Evolutionary conservation across 169 alveolate species (phyloP).

Genomic region (Cyclospora cayetanensis): DNA sequence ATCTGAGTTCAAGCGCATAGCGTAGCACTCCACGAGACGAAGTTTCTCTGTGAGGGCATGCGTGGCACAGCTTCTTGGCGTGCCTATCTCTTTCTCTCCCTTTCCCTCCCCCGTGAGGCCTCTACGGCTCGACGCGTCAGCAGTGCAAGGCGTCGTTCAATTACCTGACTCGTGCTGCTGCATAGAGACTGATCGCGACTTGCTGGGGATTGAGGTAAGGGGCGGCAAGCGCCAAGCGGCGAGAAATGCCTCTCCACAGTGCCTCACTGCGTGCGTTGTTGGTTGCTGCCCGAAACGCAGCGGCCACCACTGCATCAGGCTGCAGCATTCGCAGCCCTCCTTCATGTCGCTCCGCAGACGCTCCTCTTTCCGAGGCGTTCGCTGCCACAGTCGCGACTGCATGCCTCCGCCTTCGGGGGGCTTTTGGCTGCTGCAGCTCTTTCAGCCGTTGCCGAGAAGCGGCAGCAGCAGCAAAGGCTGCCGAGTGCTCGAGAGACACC

Average conservation of each 20-base stretch:
- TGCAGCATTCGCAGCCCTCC: conserved; percentile 8
- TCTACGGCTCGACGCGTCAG: too few species aligned
- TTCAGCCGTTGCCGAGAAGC: neutral
- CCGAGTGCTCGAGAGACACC: neutral
- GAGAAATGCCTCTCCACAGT: neutral
- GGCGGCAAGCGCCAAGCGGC: conserved; percentile 13
- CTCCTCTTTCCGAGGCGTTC: neutral
- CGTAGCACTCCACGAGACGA: too few species aligned
- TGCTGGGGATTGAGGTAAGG: neutral
- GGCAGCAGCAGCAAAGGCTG: conserved; percentile 3
- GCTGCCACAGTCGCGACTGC: neutral
- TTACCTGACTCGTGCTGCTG: neutral
- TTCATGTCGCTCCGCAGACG: neutral
- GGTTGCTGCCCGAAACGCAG: conserved; percentile 6
- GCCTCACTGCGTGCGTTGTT: neutral
- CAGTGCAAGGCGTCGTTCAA: too few species aligned
- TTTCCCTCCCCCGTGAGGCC: too few species aligned
- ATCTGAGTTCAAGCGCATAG: neutral
- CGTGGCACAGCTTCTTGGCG: too few species aligned
- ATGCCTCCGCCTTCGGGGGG: neutral
- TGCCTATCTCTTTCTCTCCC: too few species aligned
- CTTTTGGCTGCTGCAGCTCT: conserved; percentile 8
- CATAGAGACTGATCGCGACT: neutral
- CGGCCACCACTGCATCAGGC: conserved; percentile 12
- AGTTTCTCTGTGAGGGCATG: too few species aligned